Base-by-base conservation (phyloP, 768 basidiomycete species). In the Rhodosporidiobolus sp. region DNA sequence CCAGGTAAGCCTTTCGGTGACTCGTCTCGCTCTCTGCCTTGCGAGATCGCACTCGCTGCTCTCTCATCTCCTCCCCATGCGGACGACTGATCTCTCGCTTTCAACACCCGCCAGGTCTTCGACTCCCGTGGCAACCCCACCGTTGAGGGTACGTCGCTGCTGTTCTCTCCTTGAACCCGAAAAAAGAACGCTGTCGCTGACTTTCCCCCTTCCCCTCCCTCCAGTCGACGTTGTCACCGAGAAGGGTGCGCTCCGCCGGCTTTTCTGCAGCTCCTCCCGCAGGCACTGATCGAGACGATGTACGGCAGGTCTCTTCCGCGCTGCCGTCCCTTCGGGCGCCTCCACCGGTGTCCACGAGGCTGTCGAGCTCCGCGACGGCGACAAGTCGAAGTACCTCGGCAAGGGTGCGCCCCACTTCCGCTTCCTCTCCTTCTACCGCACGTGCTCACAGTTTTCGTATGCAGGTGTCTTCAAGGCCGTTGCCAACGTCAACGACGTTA, bases 301-400 rank as follows among this genome's bases (percentile, higher is more conserved):
- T 80, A 53, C 10, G 8, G 92, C 93, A 86, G 94, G 94, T 71
- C 89, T 88, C 76, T 98, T 88, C 89, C 89, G 92, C 72, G 91
- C 93, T 71, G 87, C 92, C 74, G 96, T 99, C 55, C 96, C 96
- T 55, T 97, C 95, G 70, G 96, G 96, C 82, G 96, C 96, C 54
- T 99, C 96, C 69, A 98, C 96, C 64, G 96, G 96, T 85, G 85
- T 91, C 77, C 92, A 99, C 82, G 96, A 99, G 83, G 96, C 96
- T 74, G 92, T 97, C 77, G 96, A 99, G 84, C 90, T 99, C 83
- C 92, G 96, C 78, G 96, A 99, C 83, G 90, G 89, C 75, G 94
- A 93, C 85, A 96, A 96, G 84, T 83, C 83, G 76, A 87, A 87
- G 79, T 99, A 96, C 81, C 87, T 96, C 78, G 96, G 96, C 80